Conservation (phyloP, 371 early-diverging fungal genomes). For the Chytridiales sp. region DNA sequence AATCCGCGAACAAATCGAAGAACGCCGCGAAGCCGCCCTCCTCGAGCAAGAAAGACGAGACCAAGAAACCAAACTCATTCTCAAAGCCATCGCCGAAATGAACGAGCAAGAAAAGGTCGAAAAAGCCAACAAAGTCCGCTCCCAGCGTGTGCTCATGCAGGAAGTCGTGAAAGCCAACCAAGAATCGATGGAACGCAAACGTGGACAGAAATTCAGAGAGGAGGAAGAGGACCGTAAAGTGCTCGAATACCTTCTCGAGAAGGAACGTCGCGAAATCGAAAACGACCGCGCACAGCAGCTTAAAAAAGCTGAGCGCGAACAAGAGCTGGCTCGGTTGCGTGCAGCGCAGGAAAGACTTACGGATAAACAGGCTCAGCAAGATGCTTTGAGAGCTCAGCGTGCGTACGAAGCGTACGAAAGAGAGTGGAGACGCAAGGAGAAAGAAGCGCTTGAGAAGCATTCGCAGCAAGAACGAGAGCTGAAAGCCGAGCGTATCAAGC, state of each 20-base stretch:
- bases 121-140: slow-evolving; percentile 42
- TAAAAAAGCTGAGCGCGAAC: slow-evolving; percentile 54
- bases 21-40: slow-evolving; percentile 50
- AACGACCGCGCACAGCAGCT: slow-evolving; percentile 38
- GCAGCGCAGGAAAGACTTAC: slow-evolving; percentile 57
- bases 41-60: slow-evolving; percentile 52
- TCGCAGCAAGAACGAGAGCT: slow-evolving; percentile 39
- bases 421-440: slow-evolving; percentile 57
- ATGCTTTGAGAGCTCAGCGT: slow-evolving; percentile 52
- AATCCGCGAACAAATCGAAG: slow-evolving; percentile 53
- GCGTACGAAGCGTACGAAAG: slow-evolving; percentile 57
- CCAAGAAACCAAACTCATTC: slow-evolving; percentile 53
- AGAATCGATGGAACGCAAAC: slow-evolving; percentile 46
- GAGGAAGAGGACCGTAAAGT: slow-evolving; percentile 55
- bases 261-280: slow-evolving; percentile 50
- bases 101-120: slow-evolving; percentile 45
- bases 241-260: slow-evolving; percentile 53
- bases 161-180: slow-evolving; percentile 53
- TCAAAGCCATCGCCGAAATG: slow-evolving; percentile 39
- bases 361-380: slow-evolving; percentile 59
- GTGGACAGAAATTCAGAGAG: slow-evolving; percentile 39
- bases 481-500: slow-evolving; percentile 43
- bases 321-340: slow-evolving; percentile 48
- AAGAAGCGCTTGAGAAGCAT: slow-evolving; percentile 45
- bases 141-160: slow-evolving; percentile 43